These are phyloP conservation scores for Boletus huronensis DNA, from an alignment of 768 basidiomycete genomes.

Conservation along the genomic window DNA sequence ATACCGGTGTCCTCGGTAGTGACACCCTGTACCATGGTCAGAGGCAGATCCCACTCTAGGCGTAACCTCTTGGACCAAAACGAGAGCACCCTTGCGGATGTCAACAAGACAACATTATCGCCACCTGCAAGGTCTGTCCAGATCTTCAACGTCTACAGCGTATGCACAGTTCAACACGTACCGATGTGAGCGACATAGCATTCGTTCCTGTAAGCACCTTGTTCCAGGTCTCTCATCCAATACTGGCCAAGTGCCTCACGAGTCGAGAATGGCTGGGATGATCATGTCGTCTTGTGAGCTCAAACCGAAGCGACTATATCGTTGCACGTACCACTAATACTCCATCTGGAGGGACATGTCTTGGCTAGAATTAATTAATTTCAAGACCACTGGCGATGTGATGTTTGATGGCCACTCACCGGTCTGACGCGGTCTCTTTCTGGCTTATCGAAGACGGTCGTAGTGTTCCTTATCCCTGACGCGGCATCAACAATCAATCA, in stretches of 20 bases:
- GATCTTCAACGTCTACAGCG: slow-evolving; percentile 9
- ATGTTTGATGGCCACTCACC: slow-evolving; percentile 40
- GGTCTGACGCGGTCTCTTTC: slow-evolving; percentile 83
- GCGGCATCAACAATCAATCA: slow-evolving; percentile 7
- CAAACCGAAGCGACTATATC: neutral
- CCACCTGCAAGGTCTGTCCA: slow-evolving; percentile 66
- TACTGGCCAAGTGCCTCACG: slow-evolving; percentile 93
- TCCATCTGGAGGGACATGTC: slow-evolving; percentile 82
- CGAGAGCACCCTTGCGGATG: slow-evolving; percentile 71
- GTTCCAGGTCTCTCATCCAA: slow-evolving; percentile 94
- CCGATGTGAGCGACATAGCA: slow-evolving; percentile 90
- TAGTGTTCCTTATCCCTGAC: slow-evolving; percentile 93
- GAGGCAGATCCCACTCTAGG: slow-evolving; percentile 88
- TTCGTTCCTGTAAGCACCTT: slow-evolving; percentile 82
- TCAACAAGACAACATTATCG: slow-evolving; percentile 79
- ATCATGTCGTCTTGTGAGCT: neutral
- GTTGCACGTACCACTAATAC: slow-evolving; percentile 68
- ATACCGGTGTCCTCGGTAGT: slow-evolving; percentile 90
- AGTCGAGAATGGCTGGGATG: slow-evolving; percentile 72
- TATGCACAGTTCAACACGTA: slow-evolving; percentile 35
- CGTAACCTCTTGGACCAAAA: slow-evolving; percentile 84
- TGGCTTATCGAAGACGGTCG: slow-evolving; percentile 93
- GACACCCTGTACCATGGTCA: slow-evolving; percentile 82
- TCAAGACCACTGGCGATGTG: slow-evolving; percentile 1
- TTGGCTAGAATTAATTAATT: slow-evolving; percentile 49